These are phyloP conservation scores for Guyanaporus albipodus DNA, from an alignment of 768 basidiomycete species.

Conservation along the genomic window DNA sequence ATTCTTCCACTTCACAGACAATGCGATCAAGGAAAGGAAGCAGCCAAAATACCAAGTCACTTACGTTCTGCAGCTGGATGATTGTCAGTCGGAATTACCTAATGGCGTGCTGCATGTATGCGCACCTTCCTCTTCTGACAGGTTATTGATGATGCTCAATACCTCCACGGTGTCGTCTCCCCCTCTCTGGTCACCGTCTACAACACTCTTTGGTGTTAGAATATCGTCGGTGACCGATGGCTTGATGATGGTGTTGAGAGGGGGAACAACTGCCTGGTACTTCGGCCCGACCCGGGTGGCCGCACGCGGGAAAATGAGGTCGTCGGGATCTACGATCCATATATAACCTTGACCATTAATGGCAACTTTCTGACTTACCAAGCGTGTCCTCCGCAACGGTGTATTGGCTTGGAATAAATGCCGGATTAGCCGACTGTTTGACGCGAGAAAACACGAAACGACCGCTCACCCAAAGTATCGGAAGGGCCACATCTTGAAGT, in stretches of 20 bases:
- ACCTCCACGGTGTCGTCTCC: conserved; percentile 73
- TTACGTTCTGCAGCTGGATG: conserved; percentile 55
- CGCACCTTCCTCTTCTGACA: conserved; percentile 68
- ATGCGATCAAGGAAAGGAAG: conserved; percentile 2
- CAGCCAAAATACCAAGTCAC: conserved; percentile 14
- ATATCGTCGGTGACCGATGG: conserved; percentile 28
- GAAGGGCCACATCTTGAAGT: conserved; percentile 91
- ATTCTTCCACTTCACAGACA: conserved; percentile 54
- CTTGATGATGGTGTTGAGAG: conserved; percentile 31
- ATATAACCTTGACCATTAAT: conserved; percentile 22
- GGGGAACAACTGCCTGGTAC: conserved; percentile 67
- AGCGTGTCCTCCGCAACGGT: conserved; percentile 91
- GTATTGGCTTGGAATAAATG: conserved; percentile 57
- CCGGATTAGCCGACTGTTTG: conserved; percentile 11
- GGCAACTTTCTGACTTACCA: conserved; percentile 44
- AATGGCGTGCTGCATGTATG: conserved; percentile 16
- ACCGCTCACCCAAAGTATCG: conserved; percentile 89
- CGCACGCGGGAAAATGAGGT: conserved; percentile 92
- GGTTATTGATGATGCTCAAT: conserved; percentile 57
- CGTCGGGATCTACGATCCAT: conserved; percentile 76
- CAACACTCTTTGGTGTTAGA: neutral
- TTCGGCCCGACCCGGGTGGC: conserved; percentile 88
- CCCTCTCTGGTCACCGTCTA: conserved; percentile 53
- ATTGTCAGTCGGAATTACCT: conserved; percentile 20
- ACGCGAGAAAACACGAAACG: neutral